Evolutionary conservation across 768 basidiomycete species (phyloP).

Genomic region (Tephrocybe sp.): DNA sequence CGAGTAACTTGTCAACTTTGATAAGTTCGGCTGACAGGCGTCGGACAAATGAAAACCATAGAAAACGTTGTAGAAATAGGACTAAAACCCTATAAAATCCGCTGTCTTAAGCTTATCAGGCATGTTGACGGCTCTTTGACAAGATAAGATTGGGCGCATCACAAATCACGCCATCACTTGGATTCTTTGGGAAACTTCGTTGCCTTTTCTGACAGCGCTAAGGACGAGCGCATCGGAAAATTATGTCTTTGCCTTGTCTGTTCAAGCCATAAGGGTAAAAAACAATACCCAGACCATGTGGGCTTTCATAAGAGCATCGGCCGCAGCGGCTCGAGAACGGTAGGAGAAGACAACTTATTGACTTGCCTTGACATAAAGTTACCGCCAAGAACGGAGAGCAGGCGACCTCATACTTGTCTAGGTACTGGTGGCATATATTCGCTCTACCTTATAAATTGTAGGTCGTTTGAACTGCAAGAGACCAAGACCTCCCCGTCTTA

Average conservation of each 20-base stretch:
- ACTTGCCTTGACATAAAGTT: neutral
- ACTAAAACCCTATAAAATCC: too few species aligned
- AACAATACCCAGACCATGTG: neutral
- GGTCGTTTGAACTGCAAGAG: neutral
- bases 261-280: neutral
- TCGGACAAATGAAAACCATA: too few species aligned
- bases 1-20: constrained; percentile 3
- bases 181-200: neutral
- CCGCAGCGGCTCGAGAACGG: neutral
- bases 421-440: neutral
- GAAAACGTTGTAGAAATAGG: too few species aligned
- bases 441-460: neutral
- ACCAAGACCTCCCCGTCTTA: constrained; percentile 6
- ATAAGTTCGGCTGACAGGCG: neutral
- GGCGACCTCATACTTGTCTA: neutral
- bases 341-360: neutral
- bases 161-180: neutral
- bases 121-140: neutral
- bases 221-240: neutral
- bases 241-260: neutral
- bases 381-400: constrained; percentile 2
- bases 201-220: neutral
- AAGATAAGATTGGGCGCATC: neutral
- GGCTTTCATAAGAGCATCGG: neutral
- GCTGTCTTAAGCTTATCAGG: too few species aligned